phyloP scores from a whole-genome alignment of 305 asterid genomes.

The Fraxinus albicans region DNA sequence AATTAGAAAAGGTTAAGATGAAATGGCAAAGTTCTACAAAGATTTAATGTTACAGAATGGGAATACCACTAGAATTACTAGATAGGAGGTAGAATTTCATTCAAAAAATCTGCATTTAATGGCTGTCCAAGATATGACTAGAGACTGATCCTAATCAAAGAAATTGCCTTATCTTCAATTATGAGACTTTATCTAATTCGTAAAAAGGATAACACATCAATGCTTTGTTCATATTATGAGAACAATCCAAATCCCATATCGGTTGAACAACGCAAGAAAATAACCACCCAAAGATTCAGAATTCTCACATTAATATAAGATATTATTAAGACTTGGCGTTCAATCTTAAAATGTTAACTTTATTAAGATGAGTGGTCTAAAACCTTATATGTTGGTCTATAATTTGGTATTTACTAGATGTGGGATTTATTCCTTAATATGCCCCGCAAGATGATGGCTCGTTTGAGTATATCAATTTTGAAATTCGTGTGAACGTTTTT shows the following conservation, averaged over 20 bases:
- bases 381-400: not conserved
- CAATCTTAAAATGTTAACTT: not conserved
- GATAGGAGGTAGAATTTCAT: not conserved
- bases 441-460: not conserved
- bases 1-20: not conserved
- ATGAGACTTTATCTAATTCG: not conserved
- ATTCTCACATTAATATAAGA: not conserved
- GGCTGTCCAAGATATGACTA: not conserved
- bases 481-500: too few relatives aligned
- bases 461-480: not conserved
- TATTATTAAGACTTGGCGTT: too few relatives aligned
- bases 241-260: not conserved
- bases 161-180: not conserved
- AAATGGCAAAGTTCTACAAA: not conserved
- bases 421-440: too few relatives aligned
- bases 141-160: not conserved
- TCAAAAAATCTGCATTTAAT: not conserved
- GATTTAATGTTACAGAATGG: not conserved
- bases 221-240: not conserved
- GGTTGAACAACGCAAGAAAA: not conserved
- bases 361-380: too few relatives aligned
- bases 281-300: not conserved
- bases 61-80: not conserved
- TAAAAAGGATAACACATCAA: not conserved
- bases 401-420: too few relatives aligned